These are phyloP conservation scores for Blastomyces gilchristii DNA, from an alignment of 2,329 filamentous ascomycete genomes.

Conservation along the genomic window DNA sequence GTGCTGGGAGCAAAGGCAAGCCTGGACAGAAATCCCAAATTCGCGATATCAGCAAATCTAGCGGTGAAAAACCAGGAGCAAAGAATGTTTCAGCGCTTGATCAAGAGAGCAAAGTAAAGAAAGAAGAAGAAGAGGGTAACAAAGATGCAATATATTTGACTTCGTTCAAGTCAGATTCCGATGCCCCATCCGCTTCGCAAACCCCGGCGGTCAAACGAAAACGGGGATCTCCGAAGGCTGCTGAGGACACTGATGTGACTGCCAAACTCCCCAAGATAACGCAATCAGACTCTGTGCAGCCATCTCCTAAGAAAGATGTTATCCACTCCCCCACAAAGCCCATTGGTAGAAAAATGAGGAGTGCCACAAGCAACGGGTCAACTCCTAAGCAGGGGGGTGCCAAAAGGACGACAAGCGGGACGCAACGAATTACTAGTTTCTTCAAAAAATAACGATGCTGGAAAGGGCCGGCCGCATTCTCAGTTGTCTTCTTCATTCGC, in stretches of 20 bases:
- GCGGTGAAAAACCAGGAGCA: slow-evolving; percentile 22
- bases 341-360: slow-evolving; percentile 34
- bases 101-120: slow-evolving; percentile 22
- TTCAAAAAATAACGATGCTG: slow-evolving; percentile 28
- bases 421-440: slow-evolving; percentile 43
- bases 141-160: neutral
- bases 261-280: slow-evolving; percentile 8
- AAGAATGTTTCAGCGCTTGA: slow-evolving; percentile 22
- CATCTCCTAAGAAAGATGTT: too few relatives aligned
- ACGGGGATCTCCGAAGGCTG: slow-evolving; percentile 20
- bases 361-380: slow-evolving; percentile 48
- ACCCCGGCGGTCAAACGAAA: slow-evolving; percentile 9
- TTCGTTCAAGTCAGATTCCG: slow-evolving; percentile 10
- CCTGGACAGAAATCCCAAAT: neutral
- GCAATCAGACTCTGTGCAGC: slow-evolving; percentile 1
- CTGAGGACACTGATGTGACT: slow-evolving; percentile 31
- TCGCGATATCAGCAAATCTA: slow-evolving; percentile 23
- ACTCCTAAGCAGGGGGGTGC: slow-evolving; percentile 35
- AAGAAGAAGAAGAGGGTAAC: slow-evolving; percentile 32
- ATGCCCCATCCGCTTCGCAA: slow-evolving; percentile 21
- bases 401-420: slow-evolving; percentile 39
- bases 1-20: slow-evolving; percentile 32
- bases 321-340: slow-evolving; percentile 18
- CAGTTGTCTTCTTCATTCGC: neutral
- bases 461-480: neutral